Evolutionary conservation across 2,329 filamentous ascomycete species (phyloP).

Genomic region (Ceratocystis eucalypticola): DNA sequence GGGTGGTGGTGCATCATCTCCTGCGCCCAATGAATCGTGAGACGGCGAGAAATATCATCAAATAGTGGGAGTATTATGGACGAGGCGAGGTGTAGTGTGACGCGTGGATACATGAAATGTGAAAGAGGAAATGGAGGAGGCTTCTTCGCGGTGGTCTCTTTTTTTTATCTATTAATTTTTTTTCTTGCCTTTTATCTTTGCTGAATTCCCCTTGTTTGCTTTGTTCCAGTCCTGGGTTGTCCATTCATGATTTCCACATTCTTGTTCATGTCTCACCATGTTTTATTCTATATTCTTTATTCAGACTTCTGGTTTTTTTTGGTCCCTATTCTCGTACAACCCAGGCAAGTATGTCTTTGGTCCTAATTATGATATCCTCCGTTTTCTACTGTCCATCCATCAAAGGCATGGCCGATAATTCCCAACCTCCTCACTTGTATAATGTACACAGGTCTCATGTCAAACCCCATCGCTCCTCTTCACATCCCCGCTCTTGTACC

Average conservation of each 20-base stretch:
- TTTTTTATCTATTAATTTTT: constrained; percentile 4
- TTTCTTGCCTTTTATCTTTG: not conserved
- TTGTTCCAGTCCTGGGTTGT: not conserved
- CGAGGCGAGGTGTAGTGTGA: not conserved
- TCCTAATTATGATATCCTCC: not conserved
- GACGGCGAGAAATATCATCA: too few relatives aligned
- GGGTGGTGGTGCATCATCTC: constrained; percentile 41
- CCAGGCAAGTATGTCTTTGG: not conserved
- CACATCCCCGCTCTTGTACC: not conserved
- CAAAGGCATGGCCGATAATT: not conserved
- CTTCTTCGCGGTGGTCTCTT: constrained; percentile 1
- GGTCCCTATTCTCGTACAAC: not conserved
- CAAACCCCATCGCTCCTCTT: not conserved
- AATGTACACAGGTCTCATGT: not conserved
- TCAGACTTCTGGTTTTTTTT: not conserved
- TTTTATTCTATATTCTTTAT: not conserved
- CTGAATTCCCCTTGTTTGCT: not conserved
- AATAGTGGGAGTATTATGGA: not conserved
- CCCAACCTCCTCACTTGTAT: not conserved
- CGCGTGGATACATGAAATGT: too few relatives aligned
- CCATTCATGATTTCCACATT: not conserved
- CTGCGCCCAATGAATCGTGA: constrained; percentile 32
- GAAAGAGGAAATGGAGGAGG: not conserved
- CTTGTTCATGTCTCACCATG: not conserved
- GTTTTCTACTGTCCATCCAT: not conserved